Conservation (phyloP, 2,329 filamentous ascomycete genomes). For the Phoma herbarum region DNA sequence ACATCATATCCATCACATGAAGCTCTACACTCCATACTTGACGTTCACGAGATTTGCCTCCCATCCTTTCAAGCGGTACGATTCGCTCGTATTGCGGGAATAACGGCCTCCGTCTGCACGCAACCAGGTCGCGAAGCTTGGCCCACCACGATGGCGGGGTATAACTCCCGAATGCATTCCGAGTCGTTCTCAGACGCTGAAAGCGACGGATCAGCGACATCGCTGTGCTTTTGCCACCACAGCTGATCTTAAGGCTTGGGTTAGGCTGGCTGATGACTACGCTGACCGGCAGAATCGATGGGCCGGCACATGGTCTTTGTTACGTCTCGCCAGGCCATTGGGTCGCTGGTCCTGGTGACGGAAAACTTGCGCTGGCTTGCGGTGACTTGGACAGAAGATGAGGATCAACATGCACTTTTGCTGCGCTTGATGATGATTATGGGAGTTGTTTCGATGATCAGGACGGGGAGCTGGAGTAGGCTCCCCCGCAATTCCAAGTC, state of each 20-base stretch:
- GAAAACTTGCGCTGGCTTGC: slow-evolving; percentile 3
- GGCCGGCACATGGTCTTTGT: slow-evolving; percentile 11
- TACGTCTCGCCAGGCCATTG: background rate
- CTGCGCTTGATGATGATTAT: slow-evolving; percentile 6
- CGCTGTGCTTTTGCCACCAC: slow-evolving; percentile 12
- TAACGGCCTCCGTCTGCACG: slow-evolving; percentile 14
- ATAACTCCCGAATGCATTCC: background rate
- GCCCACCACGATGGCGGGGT: slow-evolving; percentile 13
- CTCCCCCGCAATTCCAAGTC: slow-evolving; percentile 7
- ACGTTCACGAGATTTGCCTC: slow-evolving; percentile 20
- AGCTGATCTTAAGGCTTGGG: slow-evolving; percentile 10
- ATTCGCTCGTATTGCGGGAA: slow-evolving; percentile 23
- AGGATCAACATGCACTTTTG: slow-evolving; percentile 19
- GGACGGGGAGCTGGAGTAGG: background rate
- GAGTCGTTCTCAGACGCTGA: background rate
- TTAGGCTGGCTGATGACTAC: slow-evolving; percentile 12
- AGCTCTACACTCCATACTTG: slow-evolving; percentile 4
- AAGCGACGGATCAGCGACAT: slow-evolving; percentile 7
- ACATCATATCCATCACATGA: slow-evolving; percentile 18
- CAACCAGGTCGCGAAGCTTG: slow-evolving; percentile 1
- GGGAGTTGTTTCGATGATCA: slow-evolving; percentile 9
- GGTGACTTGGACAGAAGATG: slow-evolving; percentile 20
- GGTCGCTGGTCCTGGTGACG: slow-evolving; percentile 5
- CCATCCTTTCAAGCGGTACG: slow-evolving; percentile 3
- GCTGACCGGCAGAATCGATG: slow-evolving; percentile 7